These are phyloP conservation scores for Theobroma grandiflorum DNA, from an alignment of 441 rosid species.

Conservation along the genomic window DNA sequence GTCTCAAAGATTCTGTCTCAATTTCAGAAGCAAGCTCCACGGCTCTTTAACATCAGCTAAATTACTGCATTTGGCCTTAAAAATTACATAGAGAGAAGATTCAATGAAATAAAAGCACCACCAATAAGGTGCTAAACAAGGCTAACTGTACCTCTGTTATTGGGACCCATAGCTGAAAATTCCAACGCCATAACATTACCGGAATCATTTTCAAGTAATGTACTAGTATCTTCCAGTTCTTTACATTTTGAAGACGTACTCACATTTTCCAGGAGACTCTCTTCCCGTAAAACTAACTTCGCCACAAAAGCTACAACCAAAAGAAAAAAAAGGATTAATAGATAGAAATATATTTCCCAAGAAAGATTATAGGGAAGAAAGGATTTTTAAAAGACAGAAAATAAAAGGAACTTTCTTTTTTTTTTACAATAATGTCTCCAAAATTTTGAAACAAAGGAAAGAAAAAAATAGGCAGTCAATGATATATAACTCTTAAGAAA, in stretches of 20 bases:
- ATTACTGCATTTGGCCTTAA: not conserved
- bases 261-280: constrained; percentile 47
- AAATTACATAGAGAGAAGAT: not conserved
- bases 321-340: not conserved
- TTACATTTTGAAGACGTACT: constrained; percentile 51
- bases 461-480: not conserved
- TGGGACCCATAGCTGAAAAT: constrained; percentile 29
- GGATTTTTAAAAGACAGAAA: not conserved
- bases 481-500: not conserved
- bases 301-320: constrained; percentile 69
- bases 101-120: constrained; percentile 4
- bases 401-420: not conserved
- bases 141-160: constrained; percentile 46
- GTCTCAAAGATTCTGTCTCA: not conserved
- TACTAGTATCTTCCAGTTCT: constrained; percentile 35
- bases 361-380: not conserved
- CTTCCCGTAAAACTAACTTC: constrained; percentile 64
- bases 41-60: not conserved
- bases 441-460: not conserved
- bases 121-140: not conserved
- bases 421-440: not conserved
- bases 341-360: not conserved
- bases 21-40: constrained; percentile 4
- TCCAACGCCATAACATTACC: constrained; percentile 36
- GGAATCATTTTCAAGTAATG: constrained; percentile 39